A percentile compares a stretch with the other conserved stretches of the same genome.
phyloP scores from a whole-genome alignment of 352 stramenopile genomes.

The Pythium aquatile region DNA sequence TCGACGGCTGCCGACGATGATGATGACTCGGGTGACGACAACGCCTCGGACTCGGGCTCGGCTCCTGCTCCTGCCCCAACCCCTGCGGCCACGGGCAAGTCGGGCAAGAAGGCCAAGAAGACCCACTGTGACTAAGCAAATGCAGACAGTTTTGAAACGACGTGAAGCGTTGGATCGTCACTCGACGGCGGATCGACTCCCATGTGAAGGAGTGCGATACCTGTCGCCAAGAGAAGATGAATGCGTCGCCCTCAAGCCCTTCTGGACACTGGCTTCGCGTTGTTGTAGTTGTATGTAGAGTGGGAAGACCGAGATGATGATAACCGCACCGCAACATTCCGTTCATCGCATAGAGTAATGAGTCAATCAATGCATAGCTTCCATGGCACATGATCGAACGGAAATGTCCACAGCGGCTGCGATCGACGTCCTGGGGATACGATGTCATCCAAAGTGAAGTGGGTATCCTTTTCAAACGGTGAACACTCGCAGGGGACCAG shows the following conservation, averaged over 20 bases:
- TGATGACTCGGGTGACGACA: not conserved
- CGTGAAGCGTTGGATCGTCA: not conserved
- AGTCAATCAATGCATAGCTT: too few species aligned
- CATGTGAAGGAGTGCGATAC: slow-evolving; percentile 6
- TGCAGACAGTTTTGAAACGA: slow-evolving; percentile 1
- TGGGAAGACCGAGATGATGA: not conserved
- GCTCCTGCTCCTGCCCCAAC: not conserved
- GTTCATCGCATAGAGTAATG: not conserved
- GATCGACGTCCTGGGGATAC: too few species aligned
- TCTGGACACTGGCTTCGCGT: too few species aligned
- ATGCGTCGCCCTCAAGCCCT: too few species aligned
- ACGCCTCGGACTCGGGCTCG: not conserved
- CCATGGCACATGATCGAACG: too few species aligned
- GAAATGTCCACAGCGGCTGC: too few species aligned
- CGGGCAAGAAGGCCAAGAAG: slow-evolving; percentile 5
- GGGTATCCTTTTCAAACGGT: too few species aligned
- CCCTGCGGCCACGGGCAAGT: not conserved
- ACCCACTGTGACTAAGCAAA: slow-evolving; percentile 11
- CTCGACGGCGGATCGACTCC: not conserved
- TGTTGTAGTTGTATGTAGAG: not conserved
- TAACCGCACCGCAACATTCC: not conserved
- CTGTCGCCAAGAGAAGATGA: too few species aligned
- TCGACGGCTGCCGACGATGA: not conserved
- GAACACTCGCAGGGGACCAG: too few species aligned
- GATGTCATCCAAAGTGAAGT: too few species aligned